Evolutionary conservation across 306 rosid genomes (phyloP), one percentile per base, ranked within the genome.

Genomic region (Fragaria nilgerrensis): DNA sequence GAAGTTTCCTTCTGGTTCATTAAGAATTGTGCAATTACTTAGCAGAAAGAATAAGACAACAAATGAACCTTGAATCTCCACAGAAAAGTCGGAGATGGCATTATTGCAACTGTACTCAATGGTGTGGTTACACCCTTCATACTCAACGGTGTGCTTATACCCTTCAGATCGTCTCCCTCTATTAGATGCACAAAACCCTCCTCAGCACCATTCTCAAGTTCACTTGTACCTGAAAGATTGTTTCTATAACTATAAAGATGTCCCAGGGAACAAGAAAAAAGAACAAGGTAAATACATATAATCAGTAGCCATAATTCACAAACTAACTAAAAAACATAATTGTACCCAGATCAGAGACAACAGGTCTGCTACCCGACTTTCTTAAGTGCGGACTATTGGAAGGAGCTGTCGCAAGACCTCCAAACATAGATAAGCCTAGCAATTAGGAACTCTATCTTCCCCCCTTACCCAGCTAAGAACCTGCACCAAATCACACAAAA

Each of bases 281-380:
- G 58, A 4, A 39, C 70, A 61, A 47, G n/a, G 72, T 9, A 41
- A 7, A 62, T 52, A 74, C 55, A 45, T 49, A 75, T 13, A 25
- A 47, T 41, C 7, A 64, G 23, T 59, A 74, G 66, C 44, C 25
- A 48, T 53, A 49, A 75, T 39, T 7, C 29, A 37, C 63, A 67
- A 63, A 67, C 66, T 36, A 41, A 81, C 64, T 72, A 39, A 63
- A 39, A 74, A 45, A 80, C 61, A 41, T 58, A 76, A 82, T 59
- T 61, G 82, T 90, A 95, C 99, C 97, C 80, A 86, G 86, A 86
- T 91, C 97, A 75, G 88, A 89, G 80, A 92, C 86, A 77, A 88
- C 89, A 80, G 88, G 72, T 88, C 94, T 89, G 88, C 97, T 95
- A 84, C 97, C 96, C 84, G 99, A 92, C 83, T 92, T 95, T 82